These are phyloP conservation scores for Punctularia strigosozonata DNA, from an alignment of 768 basidiomycete species.

Conservation along the genomic window DNA sequence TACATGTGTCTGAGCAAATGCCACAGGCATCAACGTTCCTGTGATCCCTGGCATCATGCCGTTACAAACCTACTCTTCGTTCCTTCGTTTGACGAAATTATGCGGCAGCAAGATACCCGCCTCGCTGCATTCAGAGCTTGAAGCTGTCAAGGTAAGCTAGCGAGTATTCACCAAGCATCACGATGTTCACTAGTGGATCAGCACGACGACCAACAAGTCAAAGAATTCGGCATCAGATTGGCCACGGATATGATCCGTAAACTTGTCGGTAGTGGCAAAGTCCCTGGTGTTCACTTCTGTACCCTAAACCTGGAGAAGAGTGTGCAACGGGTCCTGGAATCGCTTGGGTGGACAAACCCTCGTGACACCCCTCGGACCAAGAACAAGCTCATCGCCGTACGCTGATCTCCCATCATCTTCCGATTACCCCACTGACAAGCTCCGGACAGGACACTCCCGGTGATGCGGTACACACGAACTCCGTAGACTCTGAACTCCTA, in stretches of 20 bases:
- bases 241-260: slow-evolving; percentile 70
- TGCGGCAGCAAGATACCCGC: slow-evolving; percentile 73
- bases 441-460: slow-evolving; percentile 28
- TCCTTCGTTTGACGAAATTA: slow-evolving; percentile 81
- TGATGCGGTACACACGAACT: slow-evolving; percentile 12
- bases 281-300: slow-evolving; percentile 84
- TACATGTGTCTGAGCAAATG: slow-evolving; percentile 3
- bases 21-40: slow-evolving; percentile 73
- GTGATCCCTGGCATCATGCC: slow-evolving; percentile 97
- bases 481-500: slow-evolving; percentile 26
- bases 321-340: slow-evolving; percentile 74
- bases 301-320: slow-evolving; percentile 97
- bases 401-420: slow-evolving; percentile 6
- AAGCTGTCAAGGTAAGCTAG: slow-evolving; percentile 58
- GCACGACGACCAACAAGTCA: slow-evolving; percentile 90
- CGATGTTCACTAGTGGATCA: slow-evolving; percentile 18
- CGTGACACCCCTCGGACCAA: slow-evolving; percentile 27
- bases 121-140: slow-evolving; percentile 50
- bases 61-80: slow-evolving; percentile 92
- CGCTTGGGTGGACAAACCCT: slow-evolving; percentile 52
- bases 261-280: slow-evolving; percentile 39
- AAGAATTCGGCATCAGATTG: slow-evolving; percentile 85
- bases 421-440: not conserved
- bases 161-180: not conserved
- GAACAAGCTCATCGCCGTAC: slow-evolving; percentile 62